Percentiles rank a stretch among this genome's conserved stretches.
Evolutionary conservation across 2,329 filamentous ascomycete species (phyloP).

Genomic region (Fusarium torreyae): DNA sequence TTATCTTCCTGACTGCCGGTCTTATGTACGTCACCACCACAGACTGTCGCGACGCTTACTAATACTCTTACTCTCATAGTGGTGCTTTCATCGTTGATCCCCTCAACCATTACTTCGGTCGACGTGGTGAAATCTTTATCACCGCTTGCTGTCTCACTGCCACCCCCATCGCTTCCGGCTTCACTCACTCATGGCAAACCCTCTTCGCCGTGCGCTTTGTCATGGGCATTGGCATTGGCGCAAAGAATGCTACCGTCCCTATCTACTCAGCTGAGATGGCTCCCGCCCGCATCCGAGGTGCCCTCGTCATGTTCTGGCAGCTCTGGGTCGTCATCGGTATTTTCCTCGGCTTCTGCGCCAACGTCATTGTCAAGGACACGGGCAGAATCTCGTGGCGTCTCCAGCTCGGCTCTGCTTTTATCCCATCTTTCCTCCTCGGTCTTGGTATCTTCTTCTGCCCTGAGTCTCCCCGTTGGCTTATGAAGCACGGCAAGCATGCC

Average conservation of each 20-base stretch:
- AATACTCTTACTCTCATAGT: background rate
- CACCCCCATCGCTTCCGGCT: slow-evolving; percentile 62
- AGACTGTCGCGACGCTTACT: background rate
- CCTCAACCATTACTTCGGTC: slow-evolving; percentile 74
- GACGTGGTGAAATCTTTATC: slow-evolving; percentile 77
- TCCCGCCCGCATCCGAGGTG: slow-evolving; percentile 76
- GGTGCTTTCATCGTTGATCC: slow-evolving; percentile 63
- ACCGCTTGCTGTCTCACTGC: slow-evolving; percentile 61
- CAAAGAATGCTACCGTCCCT: slow-evolving; percentile 75
- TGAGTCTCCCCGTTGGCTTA: slow-evolving; percentile 73
- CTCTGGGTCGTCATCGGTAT: slow-evolving; percentile 57
- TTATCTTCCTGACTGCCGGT: slow-evolving; percentile 63
- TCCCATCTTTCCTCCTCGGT: slow-evolving; percentile 66
- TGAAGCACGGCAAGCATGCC: slow-evolving; percentile 73
- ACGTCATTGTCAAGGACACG: slow-evolving; percentile 68
- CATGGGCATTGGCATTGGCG: slow-evolving; percentile 78
- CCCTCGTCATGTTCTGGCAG: slow-evolving; percentile 84
- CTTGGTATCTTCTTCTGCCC: slow-evolving; percentile 75
- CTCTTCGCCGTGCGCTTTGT: slow-evolving; percentile 76
- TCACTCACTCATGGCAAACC: slow-evolving; percentile 75
- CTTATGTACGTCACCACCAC: slow-evolving; percentile 65
- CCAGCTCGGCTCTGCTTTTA: slow-evolving; percentile 72
- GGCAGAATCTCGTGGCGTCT: slow-evolving; percentile 72
- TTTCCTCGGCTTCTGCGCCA: slow-evolving; percentile 65
- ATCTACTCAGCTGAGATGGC: slow-evolving; percentile 82